These are phyloP conservation scores for Centrapalus pauciflorus DNA, from an alignment of 129 eudicot species.

Conservation along the genomic window DNA sequence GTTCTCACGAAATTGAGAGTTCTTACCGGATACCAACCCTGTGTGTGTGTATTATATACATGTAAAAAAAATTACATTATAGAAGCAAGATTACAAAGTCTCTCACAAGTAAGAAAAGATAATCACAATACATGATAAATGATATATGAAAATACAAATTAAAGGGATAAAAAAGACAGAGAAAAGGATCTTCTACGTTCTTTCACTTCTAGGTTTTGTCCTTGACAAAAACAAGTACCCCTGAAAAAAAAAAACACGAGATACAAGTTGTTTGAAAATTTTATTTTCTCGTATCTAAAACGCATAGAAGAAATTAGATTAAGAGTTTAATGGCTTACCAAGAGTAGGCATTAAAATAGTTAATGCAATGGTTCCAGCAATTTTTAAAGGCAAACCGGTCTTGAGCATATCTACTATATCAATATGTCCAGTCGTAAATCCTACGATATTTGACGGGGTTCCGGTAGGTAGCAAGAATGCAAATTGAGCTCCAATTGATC, in stretches of 20 bases:
- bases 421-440: slow-evolving; percentile 72
- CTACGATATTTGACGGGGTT: slow-evolving; percentile 84
- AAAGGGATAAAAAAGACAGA: no score
- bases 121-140: no score
- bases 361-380: slow-evolving; percentile 44
- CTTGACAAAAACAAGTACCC: slow-evolving; percentile 17
- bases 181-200: background rate
- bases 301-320: no score
- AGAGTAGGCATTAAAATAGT: slow-evolving; percentile 80
- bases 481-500: slow-evolving; percentile 79
- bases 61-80: no score
- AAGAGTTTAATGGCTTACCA: slow-evolving; percentile 30
- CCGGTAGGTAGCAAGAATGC: slow-evolving; percentile 73
- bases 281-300: no score
- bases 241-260: slow-evolving; percentile 2
- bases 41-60: no score
- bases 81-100: no score
- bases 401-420: slow-evolving; percentile 64
- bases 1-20: no score
- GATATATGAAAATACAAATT: no score
- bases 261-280: background rate
- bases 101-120: no score
- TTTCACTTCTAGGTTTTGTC: background rate
- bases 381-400: slow-evolving; percentile 52
- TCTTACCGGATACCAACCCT: no score